Evolutionary conservation across 495 filamentous ascomycete species (phyloP).

Genomic region (Elaphomyces granulatus): DNA sequence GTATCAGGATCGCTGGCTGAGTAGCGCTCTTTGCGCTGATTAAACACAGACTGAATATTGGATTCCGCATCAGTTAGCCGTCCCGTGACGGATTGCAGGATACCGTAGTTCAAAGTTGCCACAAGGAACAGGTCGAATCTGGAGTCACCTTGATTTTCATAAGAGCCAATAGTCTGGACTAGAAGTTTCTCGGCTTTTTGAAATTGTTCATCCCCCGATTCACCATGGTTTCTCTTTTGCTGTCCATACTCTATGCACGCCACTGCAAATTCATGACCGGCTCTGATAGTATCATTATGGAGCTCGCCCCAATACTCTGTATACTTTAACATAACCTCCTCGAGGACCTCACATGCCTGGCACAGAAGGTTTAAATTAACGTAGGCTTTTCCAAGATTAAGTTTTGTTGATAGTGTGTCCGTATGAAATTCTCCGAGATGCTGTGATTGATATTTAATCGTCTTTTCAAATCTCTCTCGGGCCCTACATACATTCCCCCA

Average conservation of each 20-base stretch:
- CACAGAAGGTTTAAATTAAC: background rate
- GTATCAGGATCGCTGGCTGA: too few relatives aligned
- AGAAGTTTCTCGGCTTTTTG: slow-evolving; percentile 5
- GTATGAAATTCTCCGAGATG: background rate
- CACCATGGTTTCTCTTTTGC: background rate
- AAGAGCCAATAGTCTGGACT: too few relatives aligned
- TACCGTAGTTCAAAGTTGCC: too few relatives aligned
- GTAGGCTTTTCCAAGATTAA: slow-evolving; percentile 2
- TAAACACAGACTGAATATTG: too few relatives aligned
- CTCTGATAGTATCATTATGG: slow-evolving; percentile 1
- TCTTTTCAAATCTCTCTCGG: background rate
- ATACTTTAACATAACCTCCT: slow-evolving; percentile 2
- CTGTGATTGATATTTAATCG: background rate
- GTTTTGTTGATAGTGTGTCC: background rate
- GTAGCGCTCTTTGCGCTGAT: too few relatives aligned
- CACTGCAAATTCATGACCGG: slow-evolving; percentile 1
- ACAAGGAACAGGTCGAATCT: too few relatives aligned
- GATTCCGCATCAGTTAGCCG: too few relatives aligned
- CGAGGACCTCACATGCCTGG: background rate
- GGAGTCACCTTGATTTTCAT: too few relatives aligned
- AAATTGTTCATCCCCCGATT: slow-evolving; percentile 1
- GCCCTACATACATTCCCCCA: background rate
- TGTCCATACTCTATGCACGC: background rate
- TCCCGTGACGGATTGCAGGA: too few relatives aligned
- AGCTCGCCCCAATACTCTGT: slow-evolving; percentile 1